phyloP scores from a whole-genome alignment of 257 asterid species.

The Petrea volubilis region DNA sequence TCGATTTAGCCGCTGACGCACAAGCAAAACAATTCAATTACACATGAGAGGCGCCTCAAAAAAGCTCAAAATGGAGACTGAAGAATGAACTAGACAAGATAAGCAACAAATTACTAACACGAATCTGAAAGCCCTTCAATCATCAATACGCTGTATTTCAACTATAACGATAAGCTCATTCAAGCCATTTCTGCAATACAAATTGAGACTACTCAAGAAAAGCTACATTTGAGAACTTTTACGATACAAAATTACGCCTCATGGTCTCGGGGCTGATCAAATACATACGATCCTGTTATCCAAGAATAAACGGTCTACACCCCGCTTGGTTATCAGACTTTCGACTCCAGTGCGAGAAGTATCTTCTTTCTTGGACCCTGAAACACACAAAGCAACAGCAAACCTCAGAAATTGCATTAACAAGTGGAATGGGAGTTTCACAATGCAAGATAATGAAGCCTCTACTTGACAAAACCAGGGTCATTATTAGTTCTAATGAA shows the following conservation, averaged over 20 bases:
- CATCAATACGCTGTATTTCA: constrained; percentile 4
- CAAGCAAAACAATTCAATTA: background rate
- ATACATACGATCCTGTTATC: constrained; percentile 10
- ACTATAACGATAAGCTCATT: constrained; percentile 20
- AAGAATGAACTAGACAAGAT: constrained; percentile 1
- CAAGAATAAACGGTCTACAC: constrained; percentile 17
- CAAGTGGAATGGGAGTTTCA: background rate
- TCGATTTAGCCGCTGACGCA: too few relatives aligned
- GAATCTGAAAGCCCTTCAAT: constrained; percentile 3
- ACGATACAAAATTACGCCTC: constrained; percentile 25
- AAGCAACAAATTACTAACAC: constrained; percentile 16
- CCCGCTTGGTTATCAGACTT: constrained; percentile 34
- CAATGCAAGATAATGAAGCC: background rate
- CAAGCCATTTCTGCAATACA: constrained; percentile 19
- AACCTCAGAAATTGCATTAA: constrained; percentile 2
- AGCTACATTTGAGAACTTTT: constrained; percentile 25
- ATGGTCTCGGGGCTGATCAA: constrained; percentile 8
- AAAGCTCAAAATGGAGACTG: background rate
- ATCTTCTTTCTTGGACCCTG: constrained; percentile 96
- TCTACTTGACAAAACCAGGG: background rate
- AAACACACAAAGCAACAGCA: constrained; percentile 21
- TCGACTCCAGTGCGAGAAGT: constrained; percentile 74
- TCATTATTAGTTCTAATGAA: background rate
- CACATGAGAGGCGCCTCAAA: background rate
- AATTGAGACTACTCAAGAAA: constrained; percentile 24